These are phyloP conservation scores for Lodderomyces elongisporus DNA, from an alignment of 1,139 yeast species.

Conservation along the genomic window DNA sequence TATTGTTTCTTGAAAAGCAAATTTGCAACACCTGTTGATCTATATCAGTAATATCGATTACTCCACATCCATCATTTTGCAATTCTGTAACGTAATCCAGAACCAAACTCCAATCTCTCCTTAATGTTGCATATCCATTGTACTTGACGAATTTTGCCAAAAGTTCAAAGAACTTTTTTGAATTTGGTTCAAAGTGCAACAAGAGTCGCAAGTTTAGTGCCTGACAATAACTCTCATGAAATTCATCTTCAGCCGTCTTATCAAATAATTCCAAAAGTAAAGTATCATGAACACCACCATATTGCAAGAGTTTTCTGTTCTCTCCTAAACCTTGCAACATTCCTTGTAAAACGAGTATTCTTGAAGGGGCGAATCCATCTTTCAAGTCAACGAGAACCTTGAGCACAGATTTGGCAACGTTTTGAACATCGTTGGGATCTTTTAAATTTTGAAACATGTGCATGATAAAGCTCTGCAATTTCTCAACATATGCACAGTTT, in stretches of 20 bases:
- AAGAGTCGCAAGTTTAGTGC: constrained; percentile 46
- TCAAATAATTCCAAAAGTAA: constrained; percentile 45
- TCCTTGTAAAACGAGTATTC: constrained; percentile 60
- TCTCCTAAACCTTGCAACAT: constrained; percentile 45
- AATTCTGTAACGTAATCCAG: too few relatives aligned
- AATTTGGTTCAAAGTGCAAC: constrained; percentile 22
- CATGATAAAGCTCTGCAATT: constrained; percentile 43
- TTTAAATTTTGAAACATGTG: constrained; percentile 37
- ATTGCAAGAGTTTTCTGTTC: constrained; percentile 20
- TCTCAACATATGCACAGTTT: constrained; percentile 56
- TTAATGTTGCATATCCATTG: constrained; percentile 38
- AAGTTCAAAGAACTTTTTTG: constrained; percentile 18
- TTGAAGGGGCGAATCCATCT: constrained; percentile 65
- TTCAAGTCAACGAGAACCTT: constrained; percentile 43
- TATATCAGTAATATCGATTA: too few relatives aligned
- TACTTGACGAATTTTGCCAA: constrained; percentile 39
- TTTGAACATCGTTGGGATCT: constrained; percentile 21
- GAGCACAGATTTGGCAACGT: constrained; percentile 29
- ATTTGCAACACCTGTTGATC: constrained; percentile 9
- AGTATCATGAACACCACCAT: constrained; percentile 28
- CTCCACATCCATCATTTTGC: too few relatives aligned
- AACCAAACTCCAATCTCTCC: too few relatives aligned
- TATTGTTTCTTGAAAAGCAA: constrained; percentile 6
- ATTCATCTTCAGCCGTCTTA: constrained; percentile 53
- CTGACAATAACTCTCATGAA: constrained; percentile 49